phyloP scores from a whole-genome alignment of 306 rosid genomes.

The Cucurbita pepo region DNA sequence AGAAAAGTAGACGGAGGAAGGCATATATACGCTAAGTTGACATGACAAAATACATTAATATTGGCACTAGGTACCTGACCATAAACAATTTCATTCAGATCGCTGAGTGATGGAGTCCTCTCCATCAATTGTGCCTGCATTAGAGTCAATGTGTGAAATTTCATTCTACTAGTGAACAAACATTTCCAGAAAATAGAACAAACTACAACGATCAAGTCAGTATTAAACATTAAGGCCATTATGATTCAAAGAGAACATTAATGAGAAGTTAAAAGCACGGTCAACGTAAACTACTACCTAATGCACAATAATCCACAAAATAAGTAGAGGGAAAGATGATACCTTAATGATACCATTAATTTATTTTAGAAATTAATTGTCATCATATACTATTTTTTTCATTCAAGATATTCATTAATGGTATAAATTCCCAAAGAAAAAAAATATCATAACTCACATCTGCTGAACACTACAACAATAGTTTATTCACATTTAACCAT shows the following conservation, averaged over 20 bases:
- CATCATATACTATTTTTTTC: not conserved
- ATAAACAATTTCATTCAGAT: slow-evolving; percentile 73
- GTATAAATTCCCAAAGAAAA: not conserved
- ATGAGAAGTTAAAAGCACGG: not conserved
- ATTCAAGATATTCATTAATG: not conserved
- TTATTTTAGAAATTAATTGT: not conserved
- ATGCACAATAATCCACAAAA: slow-evolving; percentile 2
- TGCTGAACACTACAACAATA: not conserved
- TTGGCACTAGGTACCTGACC: slow-evolving; percentile 55
- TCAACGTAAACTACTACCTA: not conserved
- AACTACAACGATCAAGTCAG: not conserved
- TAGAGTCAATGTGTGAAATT: slow-evolving; percentile 20
- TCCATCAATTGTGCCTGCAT: slow-evolving; percentile 72
- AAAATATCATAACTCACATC: not conserved
- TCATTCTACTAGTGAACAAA: slow-evolving; percentile 7
- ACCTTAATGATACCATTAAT: not conserved
- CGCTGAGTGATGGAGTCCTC: slow-evolving; percentile 90
- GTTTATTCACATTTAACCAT: not conserved
- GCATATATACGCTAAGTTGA: slow-evolving; percentile 8
- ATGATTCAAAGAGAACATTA: not conserved
- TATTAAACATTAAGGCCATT: not conserved
- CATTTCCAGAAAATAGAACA: not conserved
- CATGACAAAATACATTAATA: slow-evolving; percentile 6
- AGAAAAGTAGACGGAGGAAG: not conserved
- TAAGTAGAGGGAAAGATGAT: not conserved